A percentile compares a stretch with the other conserved stretches of the same genome.
Evolutionary conservation across 495 filamentous ascomycete genomes (phyloP).

Genomic region (Penicillium angulare): DNA sequence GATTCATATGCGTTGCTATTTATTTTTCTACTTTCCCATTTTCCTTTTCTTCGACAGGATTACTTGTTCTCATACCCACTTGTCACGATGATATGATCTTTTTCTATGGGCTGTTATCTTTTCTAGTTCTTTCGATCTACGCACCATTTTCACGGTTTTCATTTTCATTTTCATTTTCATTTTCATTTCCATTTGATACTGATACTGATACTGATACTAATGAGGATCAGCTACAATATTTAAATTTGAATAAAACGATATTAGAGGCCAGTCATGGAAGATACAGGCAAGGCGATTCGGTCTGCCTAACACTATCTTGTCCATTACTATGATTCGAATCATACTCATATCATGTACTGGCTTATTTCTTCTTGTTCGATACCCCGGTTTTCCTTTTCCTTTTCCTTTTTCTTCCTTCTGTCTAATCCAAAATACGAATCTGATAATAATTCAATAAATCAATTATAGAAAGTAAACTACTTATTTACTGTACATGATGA

Average conservation of each 20-base stretch:
- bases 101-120: not conserved
- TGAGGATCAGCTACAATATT: too few relatives aligned
- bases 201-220: too few relatives aligned
- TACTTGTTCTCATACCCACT: too few relatives aligned
- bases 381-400: not conserved
- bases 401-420: too few relatives aligned
- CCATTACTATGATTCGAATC: too few relatives aligned
- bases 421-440: too few relatives aligned
- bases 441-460: too few relatives aligned
- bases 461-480: too few relatives aligned
- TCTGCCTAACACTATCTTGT: not conserved
- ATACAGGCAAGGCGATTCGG: not conserved
- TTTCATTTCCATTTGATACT: too few relatives aligned
- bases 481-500: too few relatives aligned
- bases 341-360: not conserved
- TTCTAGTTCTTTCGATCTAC: not conserved
- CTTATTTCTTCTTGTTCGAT: not conserved
- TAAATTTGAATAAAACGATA: too few relatives aligned
- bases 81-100: not conserved
- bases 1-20: slow-evolving; percentile 23
- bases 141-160: not conserved
- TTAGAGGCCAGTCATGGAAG: not conserved
- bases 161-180: not conserved
- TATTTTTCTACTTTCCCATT: not conserved
- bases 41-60: not conserved